These are phyloP conservation scores for Blumeria hordei DNA, from an alignment of 2,329 filamentous ascomycete genomes.

Conservation along the genomic window DNA sequence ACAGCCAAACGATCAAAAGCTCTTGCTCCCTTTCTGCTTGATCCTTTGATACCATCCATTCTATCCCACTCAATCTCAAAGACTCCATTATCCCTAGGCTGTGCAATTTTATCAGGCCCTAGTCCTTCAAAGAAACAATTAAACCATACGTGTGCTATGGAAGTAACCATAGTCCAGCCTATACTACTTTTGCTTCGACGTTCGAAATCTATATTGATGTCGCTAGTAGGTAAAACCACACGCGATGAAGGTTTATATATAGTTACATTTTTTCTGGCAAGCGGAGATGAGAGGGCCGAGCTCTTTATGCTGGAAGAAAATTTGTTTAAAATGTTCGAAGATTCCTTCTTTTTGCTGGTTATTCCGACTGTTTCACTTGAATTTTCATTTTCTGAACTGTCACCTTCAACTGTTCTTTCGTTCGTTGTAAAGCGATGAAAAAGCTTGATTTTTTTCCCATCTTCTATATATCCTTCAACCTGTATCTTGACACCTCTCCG, in stretches of 20 bases:
- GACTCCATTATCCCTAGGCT: slow-evolving; percentile 41
- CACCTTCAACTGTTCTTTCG: slow-evolving; percentile 46
- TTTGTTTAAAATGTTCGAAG: slow-evolving; percentile 1
- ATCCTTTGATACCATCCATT: slow-evolving; percentile 91
- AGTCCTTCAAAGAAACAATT: slow-evolving; percentile 80
- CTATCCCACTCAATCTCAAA: slow-evolving; percentile 50
- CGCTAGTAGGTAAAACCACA: slow-evolving; percentile 52
- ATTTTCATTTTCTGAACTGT: slow-evolving; percentile 1
- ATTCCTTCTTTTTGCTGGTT: neutral
- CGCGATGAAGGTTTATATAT: slow-evolving; percentile 50
- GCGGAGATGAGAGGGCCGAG: slow-evolving; percentile 3
- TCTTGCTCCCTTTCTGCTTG: slow-evolving; percentile 53
- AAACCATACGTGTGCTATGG: slow-evolving; percentile 91
- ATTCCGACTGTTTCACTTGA: neutral
- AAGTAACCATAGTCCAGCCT: slow-evolving; percentile 72
- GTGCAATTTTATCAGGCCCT: slow-evolving; percentile 42
- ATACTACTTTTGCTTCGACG: slow-evolving; percentile 57
- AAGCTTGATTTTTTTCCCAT: slow-evolving; percentile 63
- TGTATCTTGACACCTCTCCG: slow-evolving; percentile 70
- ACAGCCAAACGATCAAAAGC: slow-evolving; percentile 66
- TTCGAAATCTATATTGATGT: slow-evolving; percentile 79
- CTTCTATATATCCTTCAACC: slow-evolving; percentile 67
- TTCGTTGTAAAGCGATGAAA: slow-evolving; percentile 57
- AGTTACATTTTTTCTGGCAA: slow-evolving; percentile 29
- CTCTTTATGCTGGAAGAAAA: slow-evolving; percentile 11